Evolutionary conservation across 257 asterid species (phyloP), one percentile per base, ranked within the genome.

Genomic region (Capsicum pubescens): DNA sequence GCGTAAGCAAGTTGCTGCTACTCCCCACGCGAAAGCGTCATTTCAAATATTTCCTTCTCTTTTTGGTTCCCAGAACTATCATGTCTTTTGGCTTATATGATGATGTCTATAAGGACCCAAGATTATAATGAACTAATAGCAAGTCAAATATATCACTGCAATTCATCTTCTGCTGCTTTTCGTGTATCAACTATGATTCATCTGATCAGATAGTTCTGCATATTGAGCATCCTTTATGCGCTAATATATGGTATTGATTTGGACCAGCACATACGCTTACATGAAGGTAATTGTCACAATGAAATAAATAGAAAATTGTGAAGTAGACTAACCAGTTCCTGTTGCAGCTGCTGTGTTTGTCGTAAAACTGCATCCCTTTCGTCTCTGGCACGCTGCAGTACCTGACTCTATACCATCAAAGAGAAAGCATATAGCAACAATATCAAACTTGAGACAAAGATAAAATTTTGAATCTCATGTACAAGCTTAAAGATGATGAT

Each of bases 331-430:
- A 90, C 91, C 91, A 90, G 85, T 79, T 90, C 91, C 82, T 86
- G 89, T 87, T 90, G 93, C 79, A 90, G 84, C 79, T 85, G 91
- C 39, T 87, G 88, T 26, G 90, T 84, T 87, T 89, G 90, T 39
- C 82, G 80, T 50, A 89, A 42, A 78, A 88, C 89, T 71, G 83
- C 78, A 79, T 90, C 91, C 74, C 90, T 90, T 84, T 89, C 93
- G 52, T 90, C 91, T 83, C 82, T 87, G 71, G 88, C 87, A 44
- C 83, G 89, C 85, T 87, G 88, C 87, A 90, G 56, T 17, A 81
- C 88, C 76, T 83, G 89, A 66, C 72, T 85, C 90, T 89, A 81
- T 19, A 83, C 56, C 59, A 79, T 26, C 66, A 68, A 46, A 69
- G 82, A 19, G 64, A 57, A 9, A 58, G 35, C 42, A 52, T 54